Percentiles rank a stretch among this genome's conserved stretches.
These are phyloP conservation scores for Plasmodium berghei DNA, from an alignment of 169 alveolate genomes.

Conservation along the genomic window DNA sequence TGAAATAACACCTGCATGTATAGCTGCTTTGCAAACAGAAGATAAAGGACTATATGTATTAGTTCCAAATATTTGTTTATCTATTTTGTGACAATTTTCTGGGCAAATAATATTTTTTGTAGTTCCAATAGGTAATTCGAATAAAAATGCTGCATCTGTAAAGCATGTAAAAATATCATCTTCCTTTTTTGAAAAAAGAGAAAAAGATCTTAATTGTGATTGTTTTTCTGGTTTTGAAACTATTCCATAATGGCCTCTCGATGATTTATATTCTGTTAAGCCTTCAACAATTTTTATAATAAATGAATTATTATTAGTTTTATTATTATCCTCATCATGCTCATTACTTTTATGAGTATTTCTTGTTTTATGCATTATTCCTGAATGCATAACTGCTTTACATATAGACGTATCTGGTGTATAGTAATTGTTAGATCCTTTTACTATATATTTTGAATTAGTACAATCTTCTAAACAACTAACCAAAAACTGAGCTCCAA, in stretches of 20 bases:
- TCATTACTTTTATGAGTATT: neutral
- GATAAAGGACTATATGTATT: constrained; percentile 90
- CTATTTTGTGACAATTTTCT: constrained; percentile 86
- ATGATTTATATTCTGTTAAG: constrained; percentile 77
- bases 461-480: constrained; percentile 81
- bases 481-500: constrained; percentile 82
- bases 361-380: constrained; percentile 60
- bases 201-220: constrained; percentile 87
- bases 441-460: constrained; percentile 77
- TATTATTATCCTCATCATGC: too few species aligned
- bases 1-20: constrained; percentile 85
- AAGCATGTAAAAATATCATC: constrained; percentile 80
- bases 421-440: constrained; percentile 84
- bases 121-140: constrained; percentile 85
- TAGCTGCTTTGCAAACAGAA: constrained; percentile 92
- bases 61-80: constrained; percentile 81
- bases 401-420: constrained; percentile 93
- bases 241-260: constrained; percentile 86
- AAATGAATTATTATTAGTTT: constrained; percentile 3
- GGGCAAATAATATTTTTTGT: constrained; percentile 85
- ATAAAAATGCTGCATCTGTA: constrained; percentile 82
- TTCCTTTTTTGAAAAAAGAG: constrained; percentile 84
- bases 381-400: constrained; percentile 92
- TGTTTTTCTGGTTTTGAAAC: constrained; percentile 36
- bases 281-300: constrained; percentile 81